Conservation (phyloP, 441 rosid genomes). For the Adansonia rubrostipa region DNA sequence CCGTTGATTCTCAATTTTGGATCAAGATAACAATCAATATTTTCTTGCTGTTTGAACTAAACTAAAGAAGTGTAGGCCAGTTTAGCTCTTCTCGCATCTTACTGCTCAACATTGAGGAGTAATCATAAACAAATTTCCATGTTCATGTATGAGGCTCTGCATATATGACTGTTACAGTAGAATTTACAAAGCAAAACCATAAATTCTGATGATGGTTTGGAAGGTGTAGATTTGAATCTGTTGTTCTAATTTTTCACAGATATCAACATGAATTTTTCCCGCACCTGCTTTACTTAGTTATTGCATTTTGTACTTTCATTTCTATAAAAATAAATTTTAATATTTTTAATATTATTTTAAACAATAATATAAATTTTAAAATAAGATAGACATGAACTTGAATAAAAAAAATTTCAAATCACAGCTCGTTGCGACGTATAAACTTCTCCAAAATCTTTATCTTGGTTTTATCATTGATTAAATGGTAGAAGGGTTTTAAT, state of each 20-base stretch:
- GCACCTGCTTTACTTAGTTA: background rate
- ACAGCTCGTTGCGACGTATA: no score
- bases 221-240: background rate
- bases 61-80: background rate
- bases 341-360: no score
- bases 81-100: background rate
- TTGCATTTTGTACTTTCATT: background rate
- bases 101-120: background rate
- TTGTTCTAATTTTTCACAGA: background rate
- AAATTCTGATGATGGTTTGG: background rate
- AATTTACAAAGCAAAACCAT: constrained; percentile 14
- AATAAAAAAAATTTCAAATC: no score
- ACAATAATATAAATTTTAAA: no score
- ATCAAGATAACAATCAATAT: constrained; percentile 6
- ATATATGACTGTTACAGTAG: background rate
- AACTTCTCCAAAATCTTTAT: no score
- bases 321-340: background rate
- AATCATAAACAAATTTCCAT: background rate
- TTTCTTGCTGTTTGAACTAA: background rate
- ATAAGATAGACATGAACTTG: no score
- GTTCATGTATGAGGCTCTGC: background rate
- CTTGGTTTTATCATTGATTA: no score
- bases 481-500: no score
- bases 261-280: background rate
- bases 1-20: constrained; percentile 6